Evolutionary conservation across 345 rosid genomes (phyloP).

Genomic region (Linum tenue): DNA sequence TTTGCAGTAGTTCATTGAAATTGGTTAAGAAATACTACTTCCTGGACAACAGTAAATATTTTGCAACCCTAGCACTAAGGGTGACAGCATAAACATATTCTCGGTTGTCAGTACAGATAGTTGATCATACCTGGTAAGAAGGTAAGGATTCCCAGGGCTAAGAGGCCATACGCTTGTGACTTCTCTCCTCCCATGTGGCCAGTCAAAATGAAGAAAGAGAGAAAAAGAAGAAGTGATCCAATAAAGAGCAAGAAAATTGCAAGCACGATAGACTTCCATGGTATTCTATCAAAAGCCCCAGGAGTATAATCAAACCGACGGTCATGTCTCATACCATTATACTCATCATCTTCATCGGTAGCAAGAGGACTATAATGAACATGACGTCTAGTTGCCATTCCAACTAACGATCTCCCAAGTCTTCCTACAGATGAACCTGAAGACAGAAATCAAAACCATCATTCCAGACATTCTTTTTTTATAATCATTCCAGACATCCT

Average conservation of each 20-base stretch:
- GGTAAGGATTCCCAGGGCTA: slow-evolving; percentile 63
- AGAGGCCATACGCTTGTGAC: slow-evolving; percentile 73
- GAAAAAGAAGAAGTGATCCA: slow-evolving; percentile 61
- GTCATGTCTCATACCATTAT: slow-evolving; percentile 31
- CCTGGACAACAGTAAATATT: neutral
- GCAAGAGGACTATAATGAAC: slow-evolving; percentile 48
- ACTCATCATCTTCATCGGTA: slow-evolving; percentile 37
- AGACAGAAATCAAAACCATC: neutral
- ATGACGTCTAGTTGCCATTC: slow-evolving; percentile 55
- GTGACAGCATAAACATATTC: neutral
- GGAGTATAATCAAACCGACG: slow-evolving; percentile 72
- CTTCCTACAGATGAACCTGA: neutral
- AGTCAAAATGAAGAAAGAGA: slow-evolving; percentile 55
- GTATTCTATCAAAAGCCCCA: slow-evolving; percentile 48
- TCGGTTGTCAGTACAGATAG: neutral
- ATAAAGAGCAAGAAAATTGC: slow-evolving; percentile 60
- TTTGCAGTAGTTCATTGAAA: neutral
- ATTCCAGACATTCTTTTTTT: neutral
- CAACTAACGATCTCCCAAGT: neutral
- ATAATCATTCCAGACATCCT: no score
- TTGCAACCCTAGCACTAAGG: neutral
- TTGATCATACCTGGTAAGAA: slow-evolving; percentile 66
- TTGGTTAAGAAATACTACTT: neutral
- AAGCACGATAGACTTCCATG: slow-evolving; percentile 74
- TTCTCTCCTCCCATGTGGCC: slow-evolving; percentile 88